Evolutionary conservation across 2,329 filamentous ascomycete genomes (phyloP), one percentile per base, ranked within the genome.

Genomic region (Onygenales sp.): DNA sequence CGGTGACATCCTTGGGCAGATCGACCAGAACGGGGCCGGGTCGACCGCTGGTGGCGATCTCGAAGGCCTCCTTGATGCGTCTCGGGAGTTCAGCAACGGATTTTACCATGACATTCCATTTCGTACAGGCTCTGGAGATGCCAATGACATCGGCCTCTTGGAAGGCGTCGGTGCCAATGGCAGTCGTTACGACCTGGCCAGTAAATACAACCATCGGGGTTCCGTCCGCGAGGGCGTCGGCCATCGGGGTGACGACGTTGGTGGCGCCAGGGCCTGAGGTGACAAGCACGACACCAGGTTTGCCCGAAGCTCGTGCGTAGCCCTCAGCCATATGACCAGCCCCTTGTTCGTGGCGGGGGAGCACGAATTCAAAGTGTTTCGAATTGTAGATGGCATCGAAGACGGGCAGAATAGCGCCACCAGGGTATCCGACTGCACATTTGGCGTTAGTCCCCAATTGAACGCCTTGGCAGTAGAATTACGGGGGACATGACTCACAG

Each of bases 341-440:
- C 61, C 93, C 93, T 74, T 98, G 93, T 75, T 97, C 93, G 74
- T 98, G 93, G 72, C 88, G 84, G 33, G 93, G 93, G 7, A 97
- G 83, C 70, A 97, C 84, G 67, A 98, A 97, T 58, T 96, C 85
- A 76, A 97, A 95, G 73, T 96, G 87, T 76, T 87, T 84, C 54
- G 92, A 97, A 77, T 96, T 95, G 81, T 95, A 95, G 68, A 98
- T 97, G 66, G 93, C 93, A 71, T 98, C 93, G 76, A 96, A 97
- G 43, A 97, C 92, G 63, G 93, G 93, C 37, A 97, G 84, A 73
- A 97, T 97, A 60, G 93, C 91, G 68, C 93, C 92, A 64, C 92
- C 92, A 61, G 92, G 88, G 74, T 97, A 97, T 57, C 87, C 87
- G 66, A 91, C 85, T 88, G 58, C 9, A 48, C n/a, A 17, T 37